Base-by-base conservation (phyloP, 805 yeast species). In the Kregervanrija pseudodelftensis region DNA sequence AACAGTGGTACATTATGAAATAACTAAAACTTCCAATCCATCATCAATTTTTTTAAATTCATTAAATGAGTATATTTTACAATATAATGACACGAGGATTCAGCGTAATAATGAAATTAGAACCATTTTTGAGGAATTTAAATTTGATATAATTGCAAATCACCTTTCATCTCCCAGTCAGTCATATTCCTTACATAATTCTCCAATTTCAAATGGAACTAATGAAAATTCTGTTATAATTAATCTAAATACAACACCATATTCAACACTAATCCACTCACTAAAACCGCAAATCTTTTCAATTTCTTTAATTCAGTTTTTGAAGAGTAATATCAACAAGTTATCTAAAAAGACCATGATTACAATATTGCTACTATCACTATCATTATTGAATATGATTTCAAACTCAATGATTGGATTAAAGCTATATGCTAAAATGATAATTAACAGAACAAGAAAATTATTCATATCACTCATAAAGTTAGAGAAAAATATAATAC, bases 71-170 rank as follows among this genome's bases (percentile, higher is more conserved):
- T 22, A 22, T 22, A 22, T 22, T 22, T 22, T 22, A 7, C 28
- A 22, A 7, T 22, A 22, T 22, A 22, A 22, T 22, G 28, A 22
- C 7, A 22, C 28, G 28, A 22, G 28, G 28, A 22, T n/a, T 10
- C 31, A 41, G 11, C 14, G 37, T 12, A 36, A 37, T 4, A 37
- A 41, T 14, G 48, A 45, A 14, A 11, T 45, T n/a, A 12, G 32
- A 14, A 12, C 13, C 11, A 7, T 33, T 1, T 38, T 42, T 39
- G 49, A 46, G 30, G 46, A 43, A 30, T 43, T 42, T 11, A 43
- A 46, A 28, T 46, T 46, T 40, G 49, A 46, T 30, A 33, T 46
- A 5, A 40, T 46, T 13, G 31, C 43, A 8, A 40, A 42, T 22
- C 41, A 42, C 22, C 33, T 46, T 15, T 30, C 41, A 12, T 10